These are phyloP conservation scores for Sporothrix dimorphospora DNA, from an alignment of 2,329 filamentous ascomycete species.

Conservation along the genomic window DNA sequence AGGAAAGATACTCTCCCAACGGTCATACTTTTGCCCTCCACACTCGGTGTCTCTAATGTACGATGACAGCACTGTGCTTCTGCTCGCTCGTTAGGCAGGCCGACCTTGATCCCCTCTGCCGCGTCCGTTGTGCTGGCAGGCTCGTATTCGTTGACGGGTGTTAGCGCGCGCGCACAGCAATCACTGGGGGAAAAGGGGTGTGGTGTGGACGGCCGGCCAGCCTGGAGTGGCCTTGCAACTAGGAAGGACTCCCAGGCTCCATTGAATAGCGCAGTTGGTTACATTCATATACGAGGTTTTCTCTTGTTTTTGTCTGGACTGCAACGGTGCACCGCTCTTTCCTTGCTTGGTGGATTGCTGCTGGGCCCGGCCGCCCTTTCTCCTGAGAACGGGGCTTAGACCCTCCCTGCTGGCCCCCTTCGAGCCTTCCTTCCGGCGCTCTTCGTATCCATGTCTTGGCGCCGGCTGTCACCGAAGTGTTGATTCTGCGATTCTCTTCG, in stretches of 20 bases:
- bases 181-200: constrained; percentile 16
- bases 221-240: constrained; percentile 2
- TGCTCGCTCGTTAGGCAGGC: not conserved
- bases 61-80: not conserved
- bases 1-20: too few species aligned
- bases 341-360: not conserved
- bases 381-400: constrained; percentile 24
- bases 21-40: not conserved
- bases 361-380: constrained; percentile 2
- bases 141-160: constrained; percentile 13
- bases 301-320: not conserved
- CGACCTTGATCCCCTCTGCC: not conserved
- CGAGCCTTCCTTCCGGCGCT: constrained; percentile 15
- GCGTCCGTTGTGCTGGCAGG: constrained; percentile 19
- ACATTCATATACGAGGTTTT: constrained; percentile 19
- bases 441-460: constrained; percentile 24
- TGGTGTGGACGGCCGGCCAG: constrained; percentile 15
- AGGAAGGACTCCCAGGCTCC: not conserved
- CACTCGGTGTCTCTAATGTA: not conserved
- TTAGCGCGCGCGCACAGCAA: constrained; percentile 8
- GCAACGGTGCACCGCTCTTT: constrained; percentile 16
- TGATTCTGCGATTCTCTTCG: not conserved
- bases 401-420: constrained; percentile 23
- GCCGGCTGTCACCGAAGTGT: constrained; percentile 19
- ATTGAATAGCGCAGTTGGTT: not conserved